Percentiles rank a stretch among this genome's conserved stretches.
These are phyloP conservation scores for Xylaria longipes DNA, from an alignment of 495 filamentous ascomycete genomes.

Conservation along the genomic window DNA sequence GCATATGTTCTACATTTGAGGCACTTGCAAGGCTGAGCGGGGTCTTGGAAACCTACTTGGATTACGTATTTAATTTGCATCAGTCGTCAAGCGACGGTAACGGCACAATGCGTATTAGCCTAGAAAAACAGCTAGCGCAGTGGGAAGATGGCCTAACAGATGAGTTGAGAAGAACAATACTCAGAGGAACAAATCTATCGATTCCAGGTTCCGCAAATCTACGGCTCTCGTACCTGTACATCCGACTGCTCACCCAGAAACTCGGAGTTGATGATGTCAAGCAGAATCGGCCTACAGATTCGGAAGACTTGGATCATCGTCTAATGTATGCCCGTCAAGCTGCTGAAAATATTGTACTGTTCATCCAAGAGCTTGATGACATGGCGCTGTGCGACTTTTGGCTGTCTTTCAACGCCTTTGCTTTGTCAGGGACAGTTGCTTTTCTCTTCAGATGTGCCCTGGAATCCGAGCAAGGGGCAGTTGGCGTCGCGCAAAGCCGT, in stretches of 20 bases:
- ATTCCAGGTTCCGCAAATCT: neutral
- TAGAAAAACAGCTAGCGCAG: neutral
- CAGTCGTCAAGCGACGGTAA: neutral
- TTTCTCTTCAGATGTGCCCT: slow-evolving; percentile 1
- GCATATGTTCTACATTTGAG: neutral
- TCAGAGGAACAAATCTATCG: neutral
- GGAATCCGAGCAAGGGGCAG: neutral
- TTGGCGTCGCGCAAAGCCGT: neutral
- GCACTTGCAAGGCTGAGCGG: neutral
- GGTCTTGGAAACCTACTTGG: neutral
- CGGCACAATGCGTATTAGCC: neutral
- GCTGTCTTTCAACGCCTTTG: slow-evolving; percentile 1
- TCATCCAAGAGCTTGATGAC: slow-evolving; percentile 6
- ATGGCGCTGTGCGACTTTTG: neutral
- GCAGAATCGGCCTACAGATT: neutral
- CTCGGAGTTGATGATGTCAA: neutral
- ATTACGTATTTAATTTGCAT: neutral
- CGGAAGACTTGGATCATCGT: neutral
- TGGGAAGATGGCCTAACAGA: neutral
- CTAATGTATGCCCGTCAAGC: slow-evolving; percentile 1
- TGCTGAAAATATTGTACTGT: slow-evolving; percentile 6
- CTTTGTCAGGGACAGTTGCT: slow-evolving; percentile 8
- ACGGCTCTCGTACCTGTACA: slow-evolving; percentile 1
- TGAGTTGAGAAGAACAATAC: neutral
- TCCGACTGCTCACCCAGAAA: slow-evolving; percentile 3